Conservation (phyloP, 306 rosid species). For the Inga oerstediana region DNA sequence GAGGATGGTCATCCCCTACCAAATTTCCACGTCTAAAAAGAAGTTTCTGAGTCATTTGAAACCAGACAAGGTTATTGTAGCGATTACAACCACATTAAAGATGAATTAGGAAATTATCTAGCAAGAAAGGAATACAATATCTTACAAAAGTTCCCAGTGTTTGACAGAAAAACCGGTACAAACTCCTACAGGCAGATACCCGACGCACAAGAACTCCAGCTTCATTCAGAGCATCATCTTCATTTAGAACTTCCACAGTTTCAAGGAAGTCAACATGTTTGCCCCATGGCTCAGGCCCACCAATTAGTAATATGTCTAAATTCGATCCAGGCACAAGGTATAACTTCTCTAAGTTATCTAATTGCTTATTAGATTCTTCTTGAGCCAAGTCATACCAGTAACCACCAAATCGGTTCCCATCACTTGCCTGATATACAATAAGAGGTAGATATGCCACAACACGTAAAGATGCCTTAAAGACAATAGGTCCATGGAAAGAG, state of each 20-base stretch:
- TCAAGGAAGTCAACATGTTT: conserved; percentile 54
- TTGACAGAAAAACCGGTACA: conserved; percentile 72
- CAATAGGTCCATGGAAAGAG: conserved; percentile 59
- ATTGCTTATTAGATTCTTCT: conserved; percentile 53
- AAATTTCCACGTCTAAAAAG: conserved; percentile 79
- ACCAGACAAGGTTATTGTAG: conserved; percentile 28
- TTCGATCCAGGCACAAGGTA: conserved; percentile 84
- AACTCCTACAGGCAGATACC: conserved; percentile 58
- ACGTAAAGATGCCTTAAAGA: conserved; percentile 68
- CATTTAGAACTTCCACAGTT: conserved; percentile 49
- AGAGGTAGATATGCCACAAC: conserved; percentile 82
- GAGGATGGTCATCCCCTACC: conserved; percentile 88
- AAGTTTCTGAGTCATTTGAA: conserved; percentile 69
- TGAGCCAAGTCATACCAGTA: conserved; percentile 73
- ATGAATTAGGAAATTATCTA: conserved; percentile 28
- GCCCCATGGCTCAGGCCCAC: conserved; percentile 90
- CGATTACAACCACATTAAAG: conserved; percentile 9
- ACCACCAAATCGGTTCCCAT: conserved; percentile 91
- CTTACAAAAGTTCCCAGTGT: conserved; percentile 76
- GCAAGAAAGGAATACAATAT: conserved; percentile 34
- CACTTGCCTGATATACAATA: conserved; percentile 63
- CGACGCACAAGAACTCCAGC: conserved; percentile 62
- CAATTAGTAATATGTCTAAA: conserved; percentile 52
- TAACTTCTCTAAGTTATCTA: conserved; percentile 55
- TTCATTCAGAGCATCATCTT: conserved; percentile 43